Base-by-base conservation (phyloP, 306 rosid species). In the Boehmeria nivea region DNA sequence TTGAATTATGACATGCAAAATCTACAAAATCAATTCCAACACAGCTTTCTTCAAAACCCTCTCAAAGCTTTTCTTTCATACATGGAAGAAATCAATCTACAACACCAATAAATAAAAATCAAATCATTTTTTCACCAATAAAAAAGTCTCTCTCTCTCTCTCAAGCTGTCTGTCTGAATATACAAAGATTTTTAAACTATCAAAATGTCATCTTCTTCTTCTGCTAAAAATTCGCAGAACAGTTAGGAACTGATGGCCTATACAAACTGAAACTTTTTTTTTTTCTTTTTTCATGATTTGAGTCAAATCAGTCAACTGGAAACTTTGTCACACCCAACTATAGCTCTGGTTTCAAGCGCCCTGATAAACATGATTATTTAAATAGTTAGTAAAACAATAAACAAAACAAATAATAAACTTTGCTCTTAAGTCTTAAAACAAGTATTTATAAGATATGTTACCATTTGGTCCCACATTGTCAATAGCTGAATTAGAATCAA, bases 401-500 rank as follows among this genome's bases (percentile, higher is more conserved):
- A 19, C 0, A 45, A 17, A 34, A 28, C 54, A 38, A 38, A 55
- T 63, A 56, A 66, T 19, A 39, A 16, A 19, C n/a, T n/a, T n/a
- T n/a, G n/a, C n/a, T n/a, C n/a, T n/a, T n/a, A n/a, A n/a, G n/a
- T 15, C 20, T 11, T 19, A 21, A 8, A 44, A 3, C 11, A 16
- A 12, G 5, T 44, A 44, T 44, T 21, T 36, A 61, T 52, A 40
- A 62, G 62, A 31, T 53, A 54, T 18, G 34, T 70, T 87, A 81
- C 97, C 95, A 72, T 84, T 85, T 40, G 88, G 80, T 73, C 88
- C 99, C 86, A 77, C 39, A 72, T 70, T 83, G 62, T 85, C 94
- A 36, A 77, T 74, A 42, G 81, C 76, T 36, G 82, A 65, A 69
- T 64, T 69, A 23, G 86, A 79, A 66, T 93, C 83, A 47, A 73